phyloP scores from a whole-genome alignment of 139 green algal genomes.

The Spirogloea muscicola region DNA sequence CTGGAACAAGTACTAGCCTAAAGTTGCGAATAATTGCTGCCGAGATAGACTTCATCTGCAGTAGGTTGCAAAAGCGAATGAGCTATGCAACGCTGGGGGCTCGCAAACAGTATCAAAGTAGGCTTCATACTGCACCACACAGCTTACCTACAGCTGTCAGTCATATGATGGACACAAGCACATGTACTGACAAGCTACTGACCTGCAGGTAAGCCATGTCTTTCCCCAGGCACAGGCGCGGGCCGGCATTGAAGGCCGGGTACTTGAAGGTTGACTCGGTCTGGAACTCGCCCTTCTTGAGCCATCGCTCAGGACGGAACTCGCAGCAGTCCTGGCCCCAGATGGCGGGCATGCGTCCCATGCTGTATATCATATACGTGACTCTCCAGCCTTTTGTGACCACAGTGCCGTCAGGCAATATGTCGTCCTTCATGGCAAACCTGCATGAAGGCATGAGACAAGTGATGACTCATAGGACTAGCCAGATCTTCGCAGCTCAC shows the following conservation, averaged over 20 bases:
- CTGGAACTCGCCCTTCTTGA: conserved; percentile 1
- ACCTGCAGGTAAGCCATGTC: conserved; percentile 34
- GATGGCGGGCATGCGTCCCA: conserved; percentile 4
- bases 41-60: conserved; percentile 36
- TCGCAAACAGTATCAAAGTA: not conserved
- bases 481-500: not conserved
- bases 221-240: conserved; percentile 27
- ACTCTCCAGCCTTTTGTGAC: not conserved
- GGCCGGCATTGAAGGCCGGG: conserved; percentile 25
- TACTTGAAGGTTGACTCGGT: conserved; percentile 27
- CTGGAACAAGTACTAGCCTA: conserved; percentile 7
- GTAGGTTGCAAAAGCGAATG: not conserved
- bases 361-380: conserved; percentile 10
- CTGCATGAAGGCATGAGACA: not conserved
- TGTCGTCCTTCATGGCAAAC: conserved; percentile 3
- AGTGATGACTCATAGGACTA: not conserved
- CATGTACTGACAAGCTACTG: not conserved
- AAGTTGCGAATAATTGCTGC: conserved; percentile 6
- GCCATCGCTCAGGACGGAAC: conserved; percentile 28
- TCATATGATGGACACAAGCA: not conserved
- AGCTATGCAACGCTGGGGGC: not conserved
- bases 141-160: not conserved
- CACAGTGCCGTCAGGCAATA: conserved; percentile 18
- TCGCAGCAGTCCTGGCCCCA: conserved; percentile 15
- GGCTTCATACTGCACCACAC: not conserved